Evolutionary conservation across 129 eudicot species (phyloP).

Genomic region (Tagetes patula): DNA sequence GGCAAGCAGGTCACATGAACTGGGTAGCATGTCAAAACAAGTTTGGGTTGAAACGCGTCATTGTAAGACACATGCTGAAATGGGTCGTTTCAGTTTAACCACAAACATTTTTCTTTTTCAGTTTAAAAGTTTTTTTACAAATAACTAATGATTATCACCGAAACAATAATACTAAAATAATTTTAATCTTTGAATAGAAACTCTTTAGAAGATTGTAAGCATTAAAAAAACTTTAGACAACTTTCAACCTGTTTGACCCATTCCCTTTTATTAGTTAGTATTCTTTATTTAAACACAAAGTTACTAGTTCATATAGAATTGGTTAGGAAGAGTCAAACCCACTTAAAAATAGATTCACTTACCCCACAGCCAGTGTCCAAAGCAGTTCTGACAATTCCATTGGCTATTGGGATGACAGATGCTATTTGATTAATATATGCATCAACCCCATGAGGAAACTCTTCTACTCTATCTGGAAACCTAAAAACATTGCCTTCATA

Average conservation of each 20-base stretch:
- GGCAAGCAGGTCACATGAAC: neutral
- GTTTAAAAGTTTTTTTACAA: neutral
- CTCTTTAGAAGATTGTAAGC: neutral
- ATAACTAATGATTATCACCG: neutral
- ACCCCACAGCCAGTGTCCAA: conserved; percentile 62
- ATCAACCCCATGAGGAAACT: conserved; percentile 54
- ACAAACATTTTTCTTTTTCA: neutral
- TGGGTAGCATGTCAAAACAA: neutral
- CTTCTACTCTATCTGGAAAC: conserved; percentile 49
- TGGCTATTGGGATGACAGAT: conserved; percentile 46
- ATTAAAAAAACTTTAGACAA: neutral
- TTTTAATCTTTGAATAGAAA: neutral
- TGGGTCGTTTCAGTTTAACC: neutral
- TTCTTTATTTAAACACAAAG: neutral
- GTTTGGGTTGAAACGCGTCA: neutral
- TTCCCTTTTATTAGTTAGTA: neutral
- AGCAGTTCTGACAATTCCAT: conserved; percentile 47
- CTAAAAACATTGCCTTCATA: conserved; percentile 54
- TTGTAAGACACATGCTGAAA: neutral
- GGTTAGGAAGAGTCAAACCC: neutral
- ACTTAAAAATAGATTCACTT: conserved; percentile 3
- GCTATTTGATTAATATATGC: conserved; percentile 50
- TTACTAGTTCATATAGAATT: neutral
- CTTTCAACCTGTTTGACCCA: neutral
- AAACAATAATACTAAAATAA: neutral